These are phyloP conservation scores for Suhomyces kilbournensis DNA, from an alignment of 805 yeast species.

Conservation along the genomic window DNA sequence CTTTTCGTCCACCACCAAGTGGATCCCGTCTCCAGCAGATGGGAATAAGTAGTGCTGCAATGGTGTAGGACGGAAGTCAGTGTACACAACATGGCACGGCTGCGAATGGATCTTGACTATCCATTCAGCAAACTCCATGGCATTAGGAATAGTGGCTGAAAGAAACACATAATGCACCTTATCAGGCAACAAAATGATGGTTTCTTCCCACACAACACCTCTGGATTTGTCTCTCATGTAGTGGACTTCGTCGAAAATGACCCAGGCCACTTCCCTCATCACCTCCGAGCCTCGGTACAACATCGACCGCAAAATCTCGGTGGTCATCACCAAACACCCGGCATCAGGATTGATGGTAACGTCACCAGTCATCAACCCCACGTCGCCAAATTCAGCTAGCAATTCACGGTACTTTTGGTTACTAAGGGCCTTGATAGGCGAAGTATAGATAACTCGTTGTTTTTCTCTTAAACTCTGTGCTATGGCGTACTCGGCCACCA, in stretches of 20 bases:
- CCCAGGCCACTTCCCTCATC: constrained; percentile 99
- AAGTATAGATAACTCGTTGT: constrained; percentile 91
- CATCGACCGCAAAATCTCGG: constrained; percentile 96
- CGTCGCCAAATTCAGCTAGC: constrained; percentile 91
- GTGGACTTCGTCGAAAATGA: constrained; percentile 95
- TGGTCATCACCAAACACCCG: constrained; percentile 97
- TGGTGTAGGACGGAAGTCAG: constrained; percentile 98
- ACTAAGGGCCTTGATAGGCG: constrained; percentile 92
- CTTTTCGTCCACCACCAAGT: constrained; percentile 95
- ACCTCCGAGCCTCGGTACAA: constrained; percentile 95
- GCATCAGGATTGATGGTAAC: constrained; percentile 98
- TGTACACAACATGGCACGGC: constrained; percentile 97
- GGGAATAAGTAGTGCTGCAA: constrained; percentile 96
- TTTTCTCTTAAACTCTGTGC: constrained; percentile 90
- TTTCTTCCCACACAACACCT: constrained; percentile 99
- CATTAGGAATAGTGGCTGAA: constrained; percentile 96
- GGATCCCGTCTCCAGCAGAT: constrained; percentile 98
- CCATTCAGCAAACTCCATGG: constrained; percentile 99
- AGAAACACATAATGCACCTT: constrained; percentile 91
- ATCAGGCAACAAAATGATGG: constrained; percentile 91
- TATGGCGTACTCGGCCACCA: constrained; percentile 95
- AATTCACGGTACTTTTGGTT: constrained; percentile 93
- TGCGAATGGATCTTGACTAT: constrained; percentile 90
- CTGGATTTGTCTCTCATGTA: constrained; percentile 97
- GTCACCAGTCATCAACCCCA: constrained; percentile 98